Percentiles rank a stretch among this genome's conserved stretches.
Conservation (phyloP, 441 rosid species). For the Gossypium davidsonii region DNA sequence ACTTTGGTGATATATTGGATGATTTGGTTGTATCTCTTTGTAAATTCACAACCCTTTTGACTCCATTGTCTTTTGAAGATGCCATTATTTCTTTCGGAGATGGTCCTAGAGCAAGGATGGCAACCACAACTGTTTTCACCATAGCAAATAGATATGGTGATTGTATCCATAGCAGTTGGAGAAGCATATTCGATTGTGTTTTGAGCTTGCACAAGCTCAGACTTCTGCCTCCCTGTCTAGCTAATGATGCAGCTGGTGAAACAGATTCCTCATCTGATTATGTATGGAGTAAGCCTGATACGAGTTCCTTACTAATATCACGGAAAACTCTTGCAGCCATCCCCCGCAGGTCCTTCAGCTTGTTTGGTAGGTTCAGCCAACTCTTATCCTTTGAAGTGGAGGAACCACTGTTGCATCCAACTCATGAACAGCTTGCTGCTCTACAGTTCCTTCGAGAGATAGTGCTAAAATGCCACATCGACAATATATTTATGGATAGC, state of each 20-base stretch:
- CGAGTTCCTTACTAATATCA: slow-evolving; percentile 30
- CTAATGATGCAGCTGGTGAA: slow-evolving; percentile 57
- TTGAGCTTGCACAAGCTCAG: slow-evolving; percentile 59
- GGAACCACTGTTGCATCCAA: slow-evolving; percentile 54
- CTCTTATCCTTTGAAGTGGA: slow-evolving; percentile 61
- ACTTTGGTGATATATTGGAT: slow-evolving; percentile 51
- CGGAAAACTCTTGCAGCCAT: slow-evolving; percentile 31
- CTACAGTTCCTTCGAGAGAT: slow-evolving; percentile 47
- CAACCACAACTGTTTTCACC: slow-evolving; percentile 55
- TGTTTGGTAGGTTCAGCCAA: slow-evolving; percentile 69
- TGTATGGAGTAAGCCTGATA: slow-evolving; percentile 40
- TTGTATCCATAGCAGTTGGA: slow-evolving; percentile 59
- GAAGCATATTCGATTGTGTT: slow-evolving; percentile 57
- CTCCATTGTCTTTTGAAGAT: slow-evolving; percentile 44
- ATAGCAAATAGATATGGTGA: slow-evolving; percentile 64
- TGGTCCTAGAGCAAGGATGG: slow-evolving; percentile 59
- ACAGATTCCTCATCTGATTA: slow-evolving; percentile 35
- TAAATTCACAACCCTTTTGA: slow-evolving; percentile 56
- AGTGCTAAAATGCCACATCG: slow-evolving; percentile 54
- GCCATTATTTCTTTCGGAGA: slow-evolving; percentile 54
- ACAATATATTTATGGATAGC: slow-evolving; percentile 61
- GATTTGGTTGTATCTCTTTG: slow-evolving; percentile 67
- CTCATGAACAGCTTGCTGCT: slow-evolving; percentile 60
- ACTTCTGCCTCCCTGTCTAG: slow-evolving; percentile 57
- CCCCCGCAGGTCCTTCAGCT: slow-evolving; percentile 50